A percentile compares a stretch with the other conserved stretches of the same genome.
Conservation (phyloP, 306 rosid genomes). For the Astragalus glycyphyllos region DNA sequence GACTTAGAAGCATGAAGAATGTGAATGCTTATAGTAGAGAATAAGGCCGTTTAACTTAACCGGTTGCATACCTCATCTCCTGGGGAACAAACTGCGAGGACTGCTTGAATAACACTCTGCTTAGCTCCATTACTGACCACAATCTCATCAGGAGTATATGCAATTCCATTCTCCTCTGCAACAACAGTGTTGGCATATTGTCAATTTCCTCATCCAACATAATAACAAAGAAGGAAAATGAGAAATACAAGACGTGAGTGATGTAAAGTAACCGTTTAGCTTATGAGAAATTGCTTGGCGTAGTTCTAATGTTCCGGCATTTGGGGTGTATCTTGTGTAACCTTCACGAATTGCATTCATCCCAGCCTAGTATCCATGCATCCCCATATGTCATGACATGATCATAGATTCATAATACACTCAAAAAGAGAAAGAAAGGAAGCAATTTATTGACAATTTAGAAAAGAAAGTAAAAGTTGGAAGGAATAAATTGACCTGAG, state of each 20-base stretch:
- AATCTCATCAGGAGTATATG: slow-evolving; percentile 73
- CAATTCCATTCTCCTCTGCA: slow-evolving; percentile 84
- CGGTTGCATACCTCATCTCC: slow-evolving; percentile 73
- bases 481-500: slow-evolving; percentile 49
- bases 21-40: not conserved
- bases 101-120: slow-evolving; percentile 77
- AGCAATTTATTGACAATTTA: not conserved
- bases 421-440: not conserved
- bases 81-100: slow-evolving; percentile 82
- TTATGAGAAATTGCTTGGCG: slow-evolving; percentile 85
- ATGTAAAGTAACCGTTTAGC: slow-evolving; percentile 63
- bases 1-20: not conserved
- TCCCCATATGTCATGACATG: slow-evolving; percentile 16
- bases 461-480: not conserved
- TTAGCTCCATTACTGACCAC: slow-evolving; percentile 92
- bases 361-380: slow-evolving; percentile 73
- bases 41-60: not conserved
- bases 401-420: not conserved
- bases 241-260: not conserved
- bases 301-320: slow-evolving; percentile 75
- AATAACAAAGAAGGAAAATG: not conserved
- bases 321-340: slow-evolving; percentile 73
- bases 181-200: not conserved
- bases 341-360: slow-evolving; percentile 85
- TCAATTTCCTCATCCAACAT: slow-evolving; percentile 24